A percentile compares a stretch with the other conserved stretches of the same genome.
Evolutionary conservation across 164 flowering plant genomes (phyloP).

Genomic region (Hamamelis virginiana): DNA sequence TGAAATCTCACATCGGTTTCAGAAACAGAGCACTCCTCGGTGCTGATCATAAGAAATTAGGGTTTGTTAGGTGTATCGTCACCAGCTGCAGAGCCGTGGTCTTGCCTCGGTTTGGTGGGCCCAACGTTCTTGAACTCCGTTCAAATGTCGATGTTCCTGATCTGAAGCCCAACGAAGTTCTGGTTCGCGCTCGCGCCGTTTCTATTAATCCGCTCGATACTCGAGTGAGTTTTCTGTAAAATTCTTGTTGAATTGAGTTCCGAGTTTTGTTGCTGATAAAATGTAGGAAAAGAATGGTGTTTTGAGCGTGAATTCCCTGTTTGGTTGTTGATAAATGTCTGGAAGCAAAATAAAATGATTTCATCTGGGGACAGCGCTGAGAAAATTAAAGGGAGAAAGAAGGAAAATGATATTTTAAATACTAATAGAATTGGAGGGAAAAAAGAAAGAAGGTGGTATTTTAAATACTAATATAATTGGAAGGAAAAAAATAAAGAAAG

Average conservation of each 20-base stretch:
- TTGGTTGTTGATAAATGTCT: not conserved
- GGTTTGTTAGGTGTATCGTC: conserved; percentile 33
- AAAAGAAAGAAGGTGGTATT: too few species aligned
- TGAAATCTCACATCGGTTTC: not conserved
- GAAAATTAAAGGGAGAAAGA: too few species aligned
- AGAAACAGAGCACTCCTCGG: not conserved
- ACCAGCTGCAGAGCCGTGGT: conserved; percentile 80
- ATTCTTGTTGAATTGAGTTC: not conserved
- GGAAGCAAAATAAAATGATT: not conserved
- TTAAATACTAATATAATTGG: too few species aligned
- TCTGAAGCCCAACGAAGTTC: conserved; percentile 78
- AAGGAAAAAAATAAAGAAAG: too few species aligned
- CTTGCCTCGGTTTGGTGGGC: conserved; percentile 84
- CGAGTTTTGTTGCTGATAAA: not conserved
- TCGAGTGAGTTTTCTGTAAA: conserved; percentile 40
- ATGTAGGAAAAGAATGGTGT: not conserved
- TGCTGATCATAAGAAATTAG: conserved; percentile 8
- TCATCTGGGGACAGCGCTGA: too few species aligned
- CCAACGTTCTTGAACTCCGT: conserved; percentile 80
- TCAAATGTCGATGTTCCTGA: conserved; percentile 62
- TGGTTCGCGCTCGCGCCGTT: conserved; percentile 87
- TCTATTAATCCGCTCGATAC: conserved; percentile 93
- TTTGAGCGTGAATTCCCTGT: not conserved
- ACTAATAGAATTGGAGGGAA: too few species aligned
- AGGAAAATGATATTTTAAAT: too few species aligned